Percentiles rank a stretch among this genome's conserved stretches.
Conservation (phyloP, 176 grass and related monocot species). For the Rhynchospora pubera region DNA sequence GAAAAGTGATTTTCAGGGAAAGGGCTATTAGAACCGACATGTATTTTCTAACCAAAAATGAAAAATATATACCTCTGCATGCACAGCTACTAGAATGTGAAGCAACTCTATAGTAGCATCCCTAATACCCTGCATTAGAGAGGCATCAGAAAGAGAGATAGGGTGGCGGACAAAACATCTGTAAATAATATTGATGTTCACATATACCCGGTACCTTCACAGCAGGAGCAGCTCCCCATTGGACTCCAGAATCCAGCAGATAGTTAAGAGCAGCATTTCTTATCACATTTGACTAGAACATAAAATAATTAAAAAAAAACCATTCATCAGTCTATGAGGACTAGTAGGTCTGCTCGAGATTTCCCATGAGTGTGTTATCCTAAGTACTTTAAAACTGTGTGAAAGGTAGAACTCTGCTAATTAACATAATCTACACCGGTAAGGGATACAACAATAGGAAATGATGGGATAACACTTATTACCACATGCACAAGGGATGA, state of each 20-base stretch:
- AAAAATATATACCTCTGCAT: constrained; percentile 68
- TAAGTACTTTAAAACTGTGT: background rate
- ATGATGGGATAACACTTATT: background rate
- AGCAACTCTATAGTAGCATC: constrained; percentile 94
- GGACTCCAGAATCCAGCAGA: constrained; percentile 78
- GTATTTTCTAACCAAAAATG: constrained; percentile 26
- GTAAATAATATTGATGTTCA: background rate
- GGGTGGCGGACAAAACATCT: background rate
- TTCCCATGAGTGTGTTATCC: background rate
- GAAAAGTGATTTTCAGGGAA: background rate
- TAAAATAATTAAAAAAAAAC: background rate
- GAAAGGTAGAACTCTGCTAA: background rate
- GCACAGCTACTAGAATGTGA: constrained; percentile 89
- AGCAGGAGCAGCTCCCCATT: constrained; percentile 72
- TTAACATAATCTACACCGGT: background rate
- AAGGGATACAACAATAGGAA: background rate
- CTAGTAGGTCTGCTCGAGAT: background rate
- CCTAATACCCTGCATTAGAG: constrained; percentile 76
- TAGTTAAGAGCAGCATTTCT: constrained; percentile 77
- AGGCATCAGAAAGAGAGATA: constrained; percentile 17
- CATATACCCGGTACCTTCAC: constrained; percentile 63
- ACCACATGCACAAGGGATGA: background rate
- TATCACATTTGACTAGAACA: constrained; percentile 73
- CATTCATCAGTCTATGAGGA: background rate
- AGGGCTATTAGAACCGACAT: constrained; percentile 11